Evolutionary conservation across 768 basidiomycete genomes (phyloP).

Genomic region (Suillus subaureus): DNA sequence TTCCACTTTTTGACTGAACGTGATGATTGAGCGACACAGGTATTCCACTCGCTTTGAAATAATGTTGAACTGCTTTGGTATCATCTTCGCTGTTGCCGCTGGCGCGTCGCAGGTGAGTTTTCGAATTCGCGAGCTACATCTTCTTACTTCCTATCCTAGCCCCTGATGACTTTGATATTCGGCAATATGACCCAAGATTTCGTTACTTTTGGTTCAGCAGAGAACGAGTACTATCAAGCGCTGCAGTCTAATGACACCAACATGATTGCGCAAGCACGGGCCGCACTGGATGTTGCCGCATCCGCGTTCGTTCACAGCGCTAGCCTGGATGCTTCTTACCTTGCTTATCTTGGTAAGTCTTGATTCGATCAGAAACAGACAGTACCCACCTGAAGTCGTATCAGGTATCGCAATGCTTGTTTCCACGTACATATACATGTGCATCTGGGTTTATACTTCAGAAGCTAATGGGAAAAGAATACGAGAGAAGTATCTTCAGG

Average conservation of each 20-base stretch:
- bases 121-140: not conserved
- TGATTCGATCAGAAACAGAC: slow-evolving; percentile 12
- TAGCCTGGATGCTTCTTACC: slow-evolving; percentile 38
- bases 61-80: slow-evolving; percentile 65
- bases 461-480: slow-evolving; percentile 51
- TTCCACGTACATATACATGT: slow-evolving; percentile 45
- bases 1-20: not conserved
- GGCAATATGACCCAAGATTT: slow-evolving; percentile 47
- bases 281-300: slow-evolving; percentile 16
- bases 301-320: slow-evolving; percentile 30
- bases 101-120: slow-evolving; percentile 76
- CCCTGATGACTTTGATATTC: slow-evolving; percentile 50
- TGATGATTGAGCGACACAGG: slow-evolving; percentile 39
- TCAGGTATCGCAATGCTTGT: slow-evolving; percentile 48
- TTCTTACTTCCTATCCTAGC: slow-evolving; percentile 20
- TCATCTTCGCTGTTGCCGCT: slow-evolving; percentile 69
- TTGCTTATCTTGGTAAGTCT: slow-evolving; percentile 39
- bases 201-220: slow-evolving; percentile 32
- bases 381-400: not conserved
- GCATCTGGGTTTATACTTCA: slow-evolving; percentile 37
- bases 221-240: slow-evolving; percentile 1
- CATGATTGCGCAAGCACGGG: not conserved
- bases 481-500: slow-evolving; percentile 49
- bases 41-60: slow-evolving; percentile 77
- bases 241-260: slow-evolving; percentile 18